Evolutionary conservation across 2,329 filamentous ascomycete genomes (phyloP).

Genomic region (Xylaria multiplex): DNA sequence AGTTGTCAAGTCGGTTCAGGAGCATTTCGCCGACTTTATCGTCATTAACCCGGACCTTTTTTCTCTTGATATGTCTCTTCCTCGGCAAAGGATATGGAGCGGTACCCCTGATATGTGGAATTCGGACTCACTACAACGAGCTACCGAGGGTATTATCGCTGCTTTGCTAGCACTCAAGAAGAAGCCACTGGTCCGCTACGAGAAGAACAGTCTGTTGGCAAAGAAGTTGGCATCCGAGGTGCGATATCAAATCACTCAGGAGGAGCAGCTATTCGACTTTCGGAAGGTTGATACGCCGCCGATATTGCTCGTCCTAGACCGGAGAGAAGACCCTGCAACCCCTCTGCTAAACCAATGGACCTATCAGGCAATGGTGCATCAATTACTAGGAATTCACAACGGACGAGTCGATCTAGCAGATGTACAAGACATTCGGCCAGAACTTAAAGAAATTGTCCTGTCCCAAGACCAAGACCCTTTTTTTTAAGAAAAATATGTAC

Average conservation of each 20-base stretch:
- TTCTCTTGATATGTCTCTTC: constrained; percentile 77
- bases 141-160: constrained; percentile 87
- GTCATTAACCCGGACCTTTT: constrained; percentile 96
- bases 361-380: constrained; percentile 99
- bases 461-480: constrained; percentile 98
- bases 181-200: constrained; percentile 92
- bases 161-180: constrained; percentile 92
- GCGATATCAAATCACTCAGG: constrained; percentile 91
- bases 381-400: constrained; percentile 91
- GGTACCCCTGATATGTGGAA: constrained; percentile 89
- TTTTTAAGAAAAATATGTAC: constrained; percentile 99
- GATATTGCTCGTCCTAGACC: constrained; percentile 88
- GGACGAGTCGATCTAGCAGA: constrained; percentile 90
- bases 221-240: constrained; percentile 95
- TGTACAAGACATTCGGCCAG: constrained; percentile 83
- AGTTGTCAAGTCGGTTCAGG: constrained; percentile 91
- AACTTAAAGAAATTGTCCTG: constrained; percentile 92
- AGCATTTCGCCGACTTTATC: constrained; percentile 95
- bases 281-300: constrained; percentile 93
- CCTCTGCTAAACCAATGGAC: constrained; percentile 97
- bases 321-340: constrained; percentile 93
- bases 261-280: constrained; percentile 97
- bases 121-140: constrained; percentile 83
- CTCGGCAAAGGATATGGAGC: constrained; percentile 82
- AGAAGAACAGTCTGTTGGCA: constrained; percentile 87